These are phyloP conservation scores for Cyberlindnera saturnus DNA, from an alignment of 805 yeast genomes.

Conservation along the genomic window DNA sequence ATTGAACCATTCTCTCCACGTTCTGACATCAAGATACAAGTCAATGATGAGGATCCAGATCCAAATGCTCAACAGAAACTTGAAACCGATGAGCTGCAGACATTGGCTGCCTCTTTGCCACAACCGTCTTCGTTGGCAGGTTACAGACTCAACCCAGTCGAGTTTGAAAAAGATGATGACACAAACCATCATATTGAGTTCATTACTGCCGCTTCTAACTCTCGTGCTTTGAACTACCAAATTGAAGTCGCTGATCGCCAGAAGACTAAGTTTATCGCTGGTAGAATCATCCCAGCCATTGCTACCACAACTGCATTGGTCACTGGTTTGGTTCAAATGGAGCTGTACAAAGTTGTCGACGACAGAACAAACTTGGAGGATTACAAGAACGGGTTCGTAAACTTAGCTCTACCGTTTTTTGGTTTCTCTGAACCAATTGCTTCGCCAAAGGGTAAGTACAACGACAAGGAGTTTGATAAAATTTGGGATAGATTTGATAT, in stretches of 20 bases:
- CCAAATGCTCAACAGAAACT: constrained; percentile 51
- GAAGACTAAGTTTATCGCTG: constrained; percentile 95
- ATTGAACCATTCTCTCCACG: constrained; percentile 71
- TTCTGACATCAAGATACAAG: constrained; percentile 74
- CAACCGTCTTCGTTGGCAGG: constrained; percentile 86
- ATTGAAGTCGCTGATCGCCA: constrained; percentile 85
- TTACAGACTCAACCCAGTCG: constrained; percentile 80
- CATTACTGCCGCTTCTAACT: constrained; percentile 91
- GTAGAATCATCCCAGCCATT: constrained; percentile 97
- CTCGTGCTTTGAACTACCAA: constrained; percentile 87
- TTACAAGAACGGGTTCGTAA: constrained; percentile 88
- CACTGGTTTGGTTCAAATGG: constrained; percentile 90
- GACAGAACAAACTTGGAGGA: constrained; percentile 69
- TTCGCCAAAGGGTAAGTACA: constrained; percentile 77
- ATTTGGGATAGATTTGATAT: constrained; percentile 95
- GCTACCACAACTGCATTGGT: constrained; percentile 99
- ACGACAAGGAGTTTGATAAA: constrained; percentile 70
- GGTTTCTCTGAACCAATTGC: constrained; percentile 96
- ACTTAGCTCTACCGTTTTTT: constrained; percentile 90
- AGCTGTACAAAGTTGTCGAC: constrained; percentile 84
- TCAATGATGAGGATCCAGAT: constrained; percentile 82
- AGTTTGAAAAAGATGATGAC: constrained; percentile 97
- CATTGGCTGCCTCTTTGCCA: constrained; percentile 75
- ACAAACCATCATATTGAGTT: constrained; percentile 94
- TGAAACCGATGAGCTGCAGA: constrained; percentile 60